A percentile compares a stretch with the other conserved stretches of the same genome.
These are phyloP conservation scores for Dioscorea zingiberensis DNA, from an alignment of 106 monocot genomes.

Conservation along the genomic window DNA sequence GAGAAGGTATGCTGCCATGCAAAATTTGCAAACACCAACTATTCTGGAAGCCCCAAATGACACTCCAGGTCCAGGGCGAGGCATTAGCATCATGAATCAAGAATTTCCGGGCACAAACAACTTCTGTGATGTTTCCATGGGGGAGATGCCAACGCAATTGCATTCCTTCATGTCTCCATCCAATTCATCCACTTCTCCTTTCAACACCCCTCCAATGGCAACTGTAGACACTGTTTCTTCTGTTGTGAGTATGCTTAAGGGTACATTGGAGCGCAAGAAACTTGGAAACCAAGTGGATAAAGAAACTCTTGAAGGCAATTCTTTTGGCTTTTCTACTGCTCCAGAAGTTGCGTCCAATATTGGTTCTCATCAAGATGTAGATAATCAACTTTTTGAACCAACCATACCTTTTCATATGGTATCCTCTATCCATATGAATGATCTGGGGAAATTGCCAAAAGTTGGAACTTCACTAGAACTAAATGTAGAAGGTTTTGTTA, in stretches of 20 bases:
- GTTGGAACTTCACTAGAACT: slow-evolving; percentile 21
- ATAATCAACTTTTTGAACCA: slow-evolving; percentile 23
- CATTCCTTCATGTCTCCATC: slow-evolving; percentile 47
- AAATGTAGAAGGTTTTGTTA: slow-evolving; percentile 23
- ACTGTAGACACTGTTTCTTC: slow-evolving; percentile 50
- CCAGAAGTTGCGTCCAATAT: slow-evolving; percentile 22
- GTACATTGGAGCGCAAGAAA: slow-evolving; percentile 51
- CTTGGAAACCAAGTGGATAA: slow-evolving; percentile 22
- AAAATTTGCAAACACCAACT: slow-evolving; percentile 33
- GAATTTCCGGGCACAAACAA: slow-evolving; percentile 18
- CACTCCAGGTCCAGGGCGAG: neutral
- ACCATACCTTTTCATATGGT: slow-evolving; percentile 14
- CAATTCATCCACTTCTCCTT: slow-evolving; percentile 45
- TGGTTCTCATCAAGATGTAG: slow-evolving; percentile 17
- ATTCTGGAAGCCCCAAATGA: slow-evolving; percentile 18
- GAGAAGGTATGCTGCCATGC: slow-evolving; percentile 65
- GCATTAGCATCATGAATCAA: slow-evolving; percentile 13
- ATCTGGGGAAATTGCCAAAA: slow-evolving; percentile 9
- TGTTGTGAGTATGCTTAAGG: slow-evolving; percentile 69
- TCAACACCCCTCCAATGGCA: slow-evolving; percentile 26
- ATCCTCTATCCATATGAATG: slow-evolving; percentile 23
- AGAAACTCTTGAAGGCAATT: slow-evolving; percentile 21
- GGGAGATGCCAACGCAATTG: slow-evolving; percentile 21
- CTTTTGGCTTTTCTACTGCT: slow-evolving; percentile 31
- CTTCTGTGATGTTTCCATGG: slow-evolving; percentile 24